phyloP scores from a whole-genome alignment of 257 asterid genomes.

The Solanum clarkiae region DNA sequence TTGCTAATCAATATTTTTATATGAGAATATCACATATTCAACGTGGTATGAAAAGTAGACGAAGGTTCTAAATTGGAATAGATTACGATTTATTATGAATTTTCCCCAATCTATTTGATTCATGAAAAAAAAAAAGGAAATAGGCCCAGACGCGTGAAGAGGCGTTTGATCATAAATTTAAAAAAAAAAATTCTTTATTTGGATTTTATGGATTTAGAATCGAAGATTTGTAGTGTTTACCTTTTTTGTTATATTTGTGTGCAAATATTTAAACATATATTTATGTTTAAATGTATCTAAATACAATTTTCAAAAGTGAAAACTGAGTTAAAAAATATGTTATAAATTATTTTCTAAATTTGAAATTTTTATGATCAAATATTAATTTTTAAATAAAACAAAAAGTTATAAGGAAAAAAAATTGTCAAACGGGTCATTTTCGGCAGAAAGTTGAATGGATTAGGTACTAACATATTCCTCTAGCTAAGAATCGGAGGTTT shows the following conservation, averaged over 20 bases:
- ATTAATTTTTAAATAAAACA: not conserved
- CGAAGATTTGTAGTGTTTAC: not conserved
- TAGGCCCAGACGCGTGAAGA: too few species aligned
- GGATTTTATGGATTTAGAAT: not conserved
- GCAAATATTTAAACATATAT: not conserved
- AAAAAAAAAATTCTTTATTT: too few species aligned
- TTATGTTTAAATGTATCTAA: not conserved
- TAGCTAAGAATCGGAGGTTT: not conserved
- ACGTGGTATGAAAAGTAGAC: not conserved
- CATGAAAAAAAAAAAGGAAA: too few species aligned
- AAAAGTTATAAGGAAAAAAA: not conserved
- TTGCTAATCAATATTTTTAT: not conserved
- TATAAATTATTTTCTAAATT: not conserved
- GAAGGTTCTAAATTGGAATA: not conserved
- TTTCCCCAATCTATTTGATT: not conserved
- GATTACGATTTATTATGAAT: not conserved
- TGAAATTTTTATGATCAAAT: not conserved
- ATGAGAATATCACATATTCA: not conserved
- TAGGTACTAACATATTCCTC: not conserved
- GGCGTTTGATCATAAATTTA: too few species aligned
- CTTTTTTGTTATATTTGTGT: not conserved
- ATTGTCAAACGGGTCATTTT: not conserved
- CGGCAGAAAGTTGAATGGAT: constrained; percentile 12
- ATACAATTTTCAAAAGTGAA: not conserved
- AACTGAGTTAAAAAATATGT: not conserved